Evolutionary conservation across 2,329 filamentous ascomycete species (phyloP), one percentile per base, ranked within the genome.

Genomic region (Penicillium sp.): DNA sequence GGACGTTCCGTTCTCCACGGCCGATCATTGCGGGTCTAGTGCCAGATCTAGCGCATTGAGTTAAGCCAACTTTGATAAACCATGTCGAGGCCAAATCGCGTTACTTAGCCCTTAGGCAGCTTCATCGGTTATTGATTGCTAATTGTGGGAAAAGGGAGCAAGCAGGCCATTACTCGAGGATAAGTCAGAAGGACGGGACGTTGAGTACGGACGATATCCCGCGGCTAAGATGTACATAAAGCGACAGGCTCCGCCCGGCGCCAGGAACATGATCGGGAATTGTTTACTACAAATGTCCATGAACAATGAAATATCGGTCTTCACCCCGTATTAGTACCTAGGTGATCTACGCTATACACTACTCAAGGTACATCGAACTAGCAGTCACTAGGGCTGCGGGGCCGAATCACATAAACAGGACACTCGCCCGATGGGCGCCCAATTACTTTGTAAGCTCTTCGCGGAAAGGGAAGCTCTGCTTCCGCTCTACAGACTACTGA

Each of bases 21-120:
- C 14, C 41, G 49, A 52, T 45, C 49, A 33, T 28, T 27, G 31
- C 39, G 19, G 45, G 33, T 49, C 35, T 29, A 11, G 41, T 31
- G 12, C 25, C 33, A n/a, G 40, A n/a, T 19, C 22, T 16, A 43
- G 31, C n/a, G 30, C 25, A 27, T 12, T 13, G 30, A 22, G 19
- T 22, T 8, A 11, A 19, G 19, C 33, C 14, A 28, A 12, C 2
- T 16, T 39, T 9, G 25, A 22, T 18, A 27, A 18, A 4, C 31
- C 14, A 4, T 14, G 22, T 16, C 4, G n/a, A 13, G 4, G 22
- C 13, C 11, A n/a, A 28, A 19, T 2, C 9, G 10, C 12, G 5
- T 13, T 11, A 4, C 10, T 8, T 27, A 9, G 14, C 14, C 27
- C 27, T n/a, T 19, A 25, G 25, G 5, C 3, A 8, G 10, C 22